Conservation (phyloP, 768 basidiomycete genomes). For the Amanita inopinata region DNA sequence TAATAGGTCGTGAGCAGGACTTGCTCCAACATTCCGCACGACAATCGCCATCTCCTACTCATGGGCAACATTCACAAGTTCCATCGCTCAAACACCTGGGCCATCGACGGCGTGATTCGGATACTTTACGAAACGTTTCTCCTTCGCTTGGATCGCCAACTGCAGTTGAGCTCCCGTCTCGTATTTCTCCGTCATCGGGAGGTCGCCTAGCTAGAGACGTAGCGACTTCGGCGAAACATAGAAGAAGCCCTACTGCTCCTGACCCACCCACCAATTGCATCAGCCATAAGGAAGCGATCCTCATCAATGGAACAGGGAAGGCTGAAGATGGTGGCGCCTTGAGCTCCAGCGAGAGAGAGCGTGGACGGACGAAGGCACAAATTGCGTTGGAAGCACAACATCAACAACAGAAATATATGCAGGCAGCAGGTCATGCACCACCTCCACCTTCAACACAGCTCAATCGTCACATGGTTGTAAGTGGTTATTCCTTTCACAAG, state of each 20-base stretch:
- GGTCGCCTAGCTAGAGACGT: slow-evolving; percentile 16
- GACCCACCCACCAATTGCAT: slow-evolving; percentile 42
- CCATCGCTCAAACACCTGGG: slow-evolving; percentile 18
- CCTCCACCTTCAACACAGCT: slow-evolving; percentile 26
- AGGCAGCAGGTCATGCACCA: slow-evolving; percentile 24
- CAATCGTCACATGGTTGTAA: slow-evolving; percentile 33
- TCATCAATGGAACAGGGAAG: slow-evolving; percentile 12
- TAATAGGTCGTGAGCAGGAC: slow-evolving; percentile 18
- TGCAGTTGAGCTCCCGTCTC: slow-evolving; percentile 29
- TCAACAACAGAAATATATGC: slow-evolving; percentile 22
- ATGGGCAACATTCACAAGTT: slow-evolving; percentile 13
- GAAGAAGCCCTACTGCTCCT: slow-evolving; percentile 62
- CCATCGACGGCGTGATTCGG: slow-evolving; percentile 68
- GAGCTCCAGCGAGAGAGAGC: slow-evolving; percentile 27
- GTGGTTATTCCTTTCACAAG: slow-evolving; percentile 12
- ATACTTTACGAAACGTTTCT: slow-evolving; percentile 50
- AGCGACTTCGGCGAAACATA: slow-evolving; percentile 36
- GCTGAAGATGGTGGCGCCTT: slow-evolving; percentile 11
- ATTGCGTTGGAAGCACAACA: slow-evolving; percentile 22
- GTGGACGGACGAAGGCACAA: slow-evolving; percentile 23
- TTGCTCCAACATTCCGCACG: slow-evolving; percentile 24
- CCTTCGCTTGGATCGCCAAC: slow-evolving; percentile 43
- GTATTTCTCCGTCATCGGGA: slow-evolving; percentile 15
- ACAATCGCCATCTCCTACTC: slow-evolving; percentile 43
- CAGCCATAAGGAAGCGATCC: neutral